Base-by-base conservation (phyloP, 2,329 filamentous ascomycete genomes). In the Dactylellina parvicollis region DNA sequence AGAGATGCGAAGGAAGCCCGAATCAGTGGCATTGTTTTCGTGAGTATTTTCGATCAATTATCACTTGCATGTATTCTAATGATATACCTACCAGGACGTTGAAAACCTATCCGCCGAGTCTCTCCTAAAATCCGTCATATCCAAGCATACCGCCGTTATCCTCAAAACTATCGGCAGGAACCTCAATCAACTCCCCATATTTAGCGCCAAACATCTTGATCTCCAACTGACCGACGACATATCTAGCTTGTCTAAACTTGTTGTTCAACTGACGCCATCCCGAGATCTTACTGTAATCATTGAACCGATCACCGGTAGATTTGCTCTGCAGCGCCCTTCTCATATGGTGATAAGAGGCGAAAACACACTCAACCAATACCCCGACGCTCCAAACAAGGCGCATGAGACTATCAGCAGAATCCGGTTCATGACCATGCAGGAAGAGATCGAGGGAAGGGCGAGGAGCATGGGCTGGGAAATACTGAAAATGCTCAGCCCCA, bases 281-380 rank as follows among this genome's bases (percentile, higher is more conserved):
- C 84, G 87, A 62, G 82, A 84, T 36, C 81, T 90, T 32, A 86
- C 83, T 4, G 80, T 96, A 26, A 84, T 86, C 16, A 84, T 97
- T 49, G 92, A 96, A 76, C 88, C 90, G 0, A 87, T 91, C 24
- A 92, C 90, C 0, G 95, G 95, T n/a, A 82, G 85, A 9, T 89
- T 92, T 74, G 86, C 88, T 8, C 81, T 96, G 36, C 86, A 87
- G 66, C 90, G 92, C 72, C 85, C 86, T 55, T 86, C 86, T 1
- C 84, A 83, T 66, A 81, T 85, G 46, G 83, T 85, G 2, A 82
- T 83, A 7, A 83, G 86, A 18, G 84, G 85, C 16, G 91, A 96
- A 78, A 82, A 82, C 30, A 86, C 85, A 32, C 83, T 96, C 61
- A 93, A 92, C 73, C 82, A 83, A 28, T 80, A 82, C 16, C 85